These are phyloP conservation scores for Posidonia oceanica DNA, from an alignment of 116 monocot genomes.

Conservation along the genomic window DNA sequence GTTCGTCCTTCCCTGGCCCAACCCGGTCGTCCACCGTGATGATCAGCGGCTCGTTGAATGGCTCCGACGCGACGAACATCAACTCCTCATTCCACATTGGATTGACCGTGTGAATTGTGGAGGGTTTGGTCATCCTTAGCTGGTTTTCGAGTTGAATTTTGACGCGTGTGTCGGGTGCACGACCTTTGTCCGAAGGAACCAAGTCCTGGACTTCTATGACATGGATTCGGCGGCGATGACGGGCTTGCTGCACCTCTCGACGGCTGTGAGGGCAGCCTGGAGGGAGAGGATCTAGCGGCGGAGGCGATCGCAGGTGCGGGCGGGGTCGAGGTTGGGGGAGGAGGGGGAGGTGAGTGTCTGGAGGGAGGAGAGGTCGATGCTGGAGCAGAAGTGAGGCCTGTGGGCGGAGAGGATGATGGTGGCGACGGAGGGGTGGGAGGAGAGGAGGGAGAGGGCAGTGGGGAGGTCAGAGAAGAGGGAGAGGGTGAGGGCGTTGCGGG, in stretches of 20 bases:
- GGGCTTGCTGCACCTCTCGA: conserved; percentile 74
- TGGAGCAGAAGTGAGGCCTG: conserved; percentile 78
- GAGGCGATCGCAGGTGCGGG: conserved; percentile 27
- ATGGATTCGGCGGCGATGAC: conserved; percentile 50
- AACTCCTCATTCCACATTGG: conserved; percentile 69
- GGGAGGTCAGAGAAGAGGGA: conserved; percentile 77
- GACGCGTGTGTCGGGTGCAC: conserved; percentile 19
- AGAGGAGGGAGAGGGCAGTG: conserved; percentile 62
- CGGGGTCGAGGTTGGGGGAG: conserved; percentile 10
- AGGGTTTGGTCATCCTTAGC: conserved; percentile 12
- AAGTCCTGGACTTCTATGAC: conserved; percentile 45
- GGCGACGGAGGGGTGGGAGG: conserved; percentile 35
- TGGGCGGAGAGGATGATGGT: conserved; percentile 51
- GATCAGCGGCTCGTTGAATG: conserved; percentile 62
- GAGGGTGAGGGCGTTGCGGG: conserved; percentile 58
- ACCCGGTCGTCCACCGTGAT: conserved; percentile 54
- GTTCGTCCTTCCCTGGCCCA: conserved; percentile 37
- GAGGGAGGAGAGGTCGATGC: conserved; percentile 61
- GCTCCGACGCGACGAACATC: conserved; percentile 66
- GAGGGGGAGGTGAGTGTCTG: conserved; percentile 11
- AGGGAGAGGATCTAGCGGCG: conserved; percentile 49
- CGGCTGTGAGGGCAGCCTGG: conserved; percentile 48
- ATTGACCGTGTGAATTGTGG: conserved; percentile 6
- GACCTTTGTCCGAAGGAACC: conserved; percentile 13
- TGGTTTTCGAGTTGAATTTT: conserved; percentile 28